A percentile compares a stretch with the other conserved stretches of the same genome.
These are phyloP conservation scores for Alectoria sarmentosa DNA, from an alignment of 495 filamentous ascomycete genomes.

Conservation along the genomic window DNA sequence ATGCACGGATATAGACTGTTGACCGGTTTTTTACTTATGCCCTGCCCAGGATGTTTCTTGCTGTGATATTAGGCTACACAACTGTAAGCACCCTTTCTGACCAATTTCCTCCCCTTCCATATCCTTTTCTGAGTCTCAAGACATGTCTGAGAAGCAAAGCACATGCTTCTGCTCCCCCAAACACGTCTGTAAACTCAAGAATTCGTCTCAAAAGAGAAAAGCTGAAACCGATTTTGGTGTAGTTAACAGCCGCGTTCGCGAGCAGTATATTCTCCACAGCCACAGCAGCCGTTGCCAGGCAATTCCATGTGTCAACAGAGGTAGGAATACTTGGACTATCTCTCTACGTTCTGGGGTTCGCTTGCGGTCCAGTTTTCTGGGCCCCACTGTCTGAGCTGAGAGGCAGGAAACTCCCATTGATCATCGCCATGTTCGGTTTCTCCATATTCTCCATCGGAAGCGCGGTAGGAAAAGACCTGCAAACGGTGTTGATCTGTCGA, in stretches of 20 bases:
- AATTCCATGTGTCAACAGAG: too few relatives aligned
- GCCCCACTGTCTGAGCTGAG: too few relatives aligned
- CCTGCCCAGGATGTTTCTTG: constrained; percentile 45
- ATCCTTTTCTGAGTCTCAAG: neutral
- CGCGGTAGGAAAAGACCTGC: too few relatives aligned
- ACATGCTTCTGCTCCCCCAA: neutral
- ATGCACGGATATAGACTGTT: too few relatives aligned
- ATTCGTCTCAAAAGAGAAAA: neutral
- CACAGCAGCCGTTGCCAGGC: constrained; percentile 36
- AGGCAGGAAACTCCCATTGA: too few relatives aligned
- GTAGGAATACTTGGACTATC: too few relatives aligned
- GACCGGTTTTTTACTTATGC: neutral
- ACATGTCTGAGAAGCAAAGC: constrained; percentile 29
- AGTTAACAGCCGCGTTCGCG: constrained; percentile 56
- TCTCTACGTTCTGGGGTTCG: too few relatives aligned
- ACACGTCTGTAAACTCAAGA: neutral
- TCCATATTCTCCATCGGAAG: too few relatives aligned
- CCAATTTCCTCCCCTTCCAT: neutral
- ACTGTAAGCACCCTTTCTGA: constrained; percentile 33
- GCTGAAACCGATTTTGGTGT: neutral
- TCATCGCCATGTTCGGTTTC: too few relatives aligned
- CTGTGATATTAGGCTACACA: constrained; percentile 69
- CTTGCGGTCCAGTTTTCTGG: too few relatives aligned
- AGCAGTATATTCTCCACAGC: constrained; percentile 51
- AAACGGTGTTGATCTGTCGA: neutral